phyloP scores from a whole-genome alignment of 108 stramenopile genomes.

The Pseudonitzschia delicatissima region DNA sequence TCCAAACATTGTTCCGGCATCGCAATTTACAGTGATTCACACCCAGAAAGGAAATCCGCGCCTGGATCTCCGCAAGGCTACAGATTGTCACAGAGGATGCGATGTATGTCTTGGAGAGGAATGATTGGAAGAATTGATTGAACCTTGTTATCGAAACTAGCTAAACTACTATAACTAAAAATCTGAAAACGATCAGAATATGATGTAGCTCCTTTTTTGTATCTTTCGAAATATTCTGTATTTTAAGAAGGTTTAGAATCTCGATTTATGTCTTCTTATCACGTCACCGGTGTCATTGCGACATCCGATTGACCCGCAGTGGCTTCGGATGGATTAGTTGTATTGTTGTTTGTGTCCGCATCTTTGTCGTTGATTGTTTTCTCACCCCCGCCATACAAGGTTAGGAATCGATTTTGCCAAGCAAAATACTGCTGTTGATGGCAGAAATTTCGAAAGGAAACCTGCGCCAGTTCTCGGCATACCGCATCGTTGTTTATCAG shows the following conservation, averaged over 20 bases:
- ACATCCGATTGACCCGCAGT: neutral
- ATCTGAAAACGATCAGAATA: too few species aligned
- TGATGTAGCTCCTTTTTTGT: too few species aligned
- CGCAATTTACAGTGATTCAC: conserved; percentile 56
- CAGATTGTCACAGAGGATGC: conserved; percentile 52
- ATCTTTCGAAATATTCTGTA: neutral
- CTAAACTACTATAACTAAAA: too few species aligned
- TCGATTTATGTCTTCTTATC: too few species aligned
- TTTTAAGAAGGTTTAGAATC: neutral
- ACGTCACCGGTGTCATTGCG: conserved; percentile 8
- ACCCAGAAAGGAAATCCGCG: conserved; percentile 64
- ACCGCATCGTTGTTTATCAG: conserved; percentile 61
- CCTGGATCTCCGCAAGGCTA: conserved; percentile 36
- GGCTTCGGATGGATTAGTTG: neutral
- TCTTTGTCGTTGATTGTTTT: conserved; percentile 7
- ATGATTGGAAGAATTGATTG: neutral
- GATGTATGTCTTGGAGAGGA: conserved; percentile 60
- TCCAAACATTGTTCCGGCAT: conserved; percentile 11
- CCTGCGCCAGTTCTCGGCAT: conserved; percentile 64
- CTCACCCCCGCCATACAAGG: conserved; percentile 62
- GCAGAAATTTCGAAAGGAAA: conserved; percentile 79
- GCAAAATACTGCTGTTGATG: conserved; percentile 84
- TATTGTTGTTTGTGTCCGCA: conserved; percentile 2
- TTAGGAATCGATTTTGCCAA: conserved; percentile 76
- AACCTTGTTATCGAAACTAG: too few species aligned